phyloP scores from a whole-genome alignment of 495 filamentous ascomycete genomes.

The Penicilliopsis zonata region DNA sequence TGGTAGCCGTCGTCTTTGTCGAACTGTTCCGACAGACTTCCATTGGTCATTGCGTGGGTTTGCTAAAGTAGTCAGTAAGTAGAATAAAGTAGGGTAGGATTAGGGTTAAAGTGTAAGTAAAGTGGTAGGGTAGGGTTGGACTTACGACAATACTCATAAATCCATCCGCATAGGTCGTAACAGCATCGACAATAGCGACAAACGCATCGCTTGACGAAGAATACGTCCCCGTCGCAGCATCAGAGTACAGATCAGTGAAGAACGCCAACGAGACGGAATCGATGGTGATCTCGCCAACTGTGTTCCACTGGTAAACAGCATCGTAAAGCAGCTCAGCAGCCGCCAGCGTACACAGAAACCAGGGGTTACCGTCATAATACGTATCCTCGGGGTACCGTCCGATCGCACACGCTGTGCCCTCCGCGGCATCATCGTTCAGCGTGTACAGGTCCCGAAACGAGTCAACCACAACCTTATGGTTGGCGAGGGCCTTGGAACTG shows the following conservation, averaged over 20 bases:
- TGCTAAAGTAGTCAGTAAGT: constrained; percentile 7
- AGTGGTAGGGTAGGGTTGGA: background rate
- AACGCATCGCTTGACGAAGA: constrained; percentile 26
- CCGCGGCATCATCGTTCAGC: constrained; percentile 18
- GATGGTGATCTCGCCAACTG: constrained; percentile 37
- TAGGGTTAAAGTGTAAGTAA: no score
- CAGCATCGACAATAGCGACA: constrained; percentile 32
- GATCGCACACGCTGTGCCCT: constrained; percentile 37
- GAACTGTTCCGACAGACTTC: constrained; percentile 45
- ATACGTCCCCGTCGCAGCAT: constrained; percentile 39
- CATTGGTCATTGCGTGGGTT: constrained; percentile 33
- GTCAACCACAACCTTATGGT: constrained; percentile 35
- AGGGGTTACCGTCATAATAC: constrained; percentile 51
- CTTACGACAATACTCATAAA: constrained; percentile 33
- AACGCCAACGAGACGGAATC: constrained; percentile 42
- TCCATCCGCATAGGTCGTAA: constrained; percentile 45
- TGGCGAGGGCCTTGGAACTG: constrained; percentile 31
- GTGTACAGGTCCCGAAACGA: constrained; percentile 35
- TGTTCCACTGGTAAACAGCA: constrained; percentile 45
- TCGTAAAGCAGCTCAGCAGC: constrained; percentile 52
- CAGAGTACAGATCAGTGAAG: constrained; percentile 40
- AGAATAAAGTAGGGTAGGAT: no score
- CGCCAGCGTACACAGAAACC: constrained; percentile 49
- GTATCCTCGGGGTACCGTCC: constrained; percentile 54
- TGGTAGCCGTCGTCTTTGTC: constrained; percentile 34